Evolutionary conservation across 768 basidiomycete species (phyloP), one percentile per base, ranked within the genome.

Genomic region (Russula sp.): DNA sequence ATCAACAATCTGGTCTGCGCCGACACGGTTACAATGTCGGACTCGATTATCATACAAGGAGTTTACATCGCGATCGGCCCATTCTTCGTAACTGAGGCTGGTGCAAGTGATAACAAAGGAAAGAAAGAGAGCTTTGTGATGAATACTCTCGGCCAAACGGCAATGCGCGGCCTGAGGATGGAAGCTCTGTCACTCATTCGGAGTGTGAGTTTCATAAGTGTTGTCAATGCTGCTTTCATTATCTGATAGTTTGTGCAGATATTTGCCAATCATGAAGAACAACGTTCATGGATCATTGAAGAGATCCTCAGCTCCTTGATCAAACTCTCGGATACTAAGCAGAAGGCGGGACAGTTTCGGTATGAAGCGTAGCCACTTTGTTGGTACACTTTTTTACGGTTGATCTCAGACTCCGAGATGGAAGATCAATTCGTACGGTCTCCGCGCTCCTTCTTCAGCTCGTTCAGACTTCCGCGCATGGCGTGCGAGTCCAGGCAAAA

Each of bases 231-330:
- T 48, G 22, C n/a, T 40, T 51, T 57, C 30, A 24, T 49, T 59
- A 55, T n/a, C 68, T 32, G 73, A 28, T n/a, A 38, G 3, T 18
- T 44, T 59, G 46, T 59, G 0, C 70, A 97, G 95, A 88, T 95
- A 36, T 98, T 97, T 70, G 91, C 92, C 14, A 90, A 88, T 67
- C 87, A 98, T 71, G 86, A 91, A 68, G 89, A 88, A 49, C 97
- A 99, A 74, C 79, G 97, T 10, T 86, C 88, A 0, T 97, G 94
- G 94, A 96, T 98, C 67, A 89, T 98, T n/a, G 95, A 98, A 73
- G 97, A 98, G 75, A 95, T 98, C 38, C 72, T 99, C 30, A 84
- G 86, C 10, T 95, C 93, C 0, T 77, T 98, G 59, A 94, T 90
- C 69, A 95, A 93, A 75, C 79, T 95, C 26, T 90, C 92, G 2